Conservation (phyloP, 306 rosid genomes). For the Lathyrus aphaca region DNA sequence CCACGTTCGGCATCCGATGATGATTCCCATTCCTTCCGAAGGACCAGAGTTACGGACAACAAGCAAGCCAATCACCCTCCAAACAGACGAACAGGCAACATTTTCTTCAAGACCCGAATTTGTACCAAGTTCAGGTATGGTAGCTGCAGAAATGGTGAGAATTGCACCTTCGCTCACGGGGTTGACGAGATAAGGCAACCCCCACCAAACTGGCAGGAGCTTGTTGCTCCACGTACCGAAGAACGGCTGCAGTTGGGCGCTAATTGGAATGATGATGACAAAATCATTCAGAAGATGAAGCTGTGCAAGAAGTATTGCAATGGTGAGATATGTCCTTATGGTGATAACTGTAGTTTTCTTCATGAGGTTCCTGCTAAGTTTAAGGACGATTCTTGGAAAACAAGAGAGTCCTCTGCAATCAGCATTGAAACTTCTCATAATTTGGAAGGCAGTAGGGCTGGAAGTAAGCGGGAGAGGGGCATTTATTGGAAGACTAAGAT, state of each 20-base stretch:
- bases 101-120: too few species aligned
- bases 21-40: too few species aligned
- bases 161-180: conserved; percentile 36
- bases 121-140: too few species aligned
- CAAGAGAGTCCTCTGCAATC: conserved; percentile 74
- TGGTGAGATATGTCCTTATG: conserved; percentile 95
- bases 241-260: conserved; percentile 47
- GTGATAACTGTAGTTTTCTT: conserved; percentile 86
- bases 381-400: conserved; percentile 68
- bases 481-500: conserved; percentile 71
- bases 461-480: not conserved
- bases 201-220: conserved; percentile 93
- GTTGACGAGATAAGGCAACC: conserved; percentile 82
- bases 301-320: conserved; percentile 87
- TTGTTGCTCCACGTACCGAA: conserved; percentile 58
- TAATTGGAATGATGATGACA: conserved; percentile 85
- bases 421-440: conserved; percentile 65
- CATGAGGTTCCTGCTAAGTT: conserved; percentile 87
- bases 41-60: too few species aligned
- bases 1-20: too few species aligned
- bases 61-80: too few species aligned
- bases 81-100: too few species aligned
- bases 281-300: conserved; percentile 87
- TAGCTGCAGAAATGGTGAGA: too few species aligned
- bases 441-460: conserved; percentile 53